Evolutionary conservation across 2,329 filamentous ascomycete species (phyloP), one percentile per base, ranked within the genome.

Genomic region (Fusarium anthophilum): DNA sequence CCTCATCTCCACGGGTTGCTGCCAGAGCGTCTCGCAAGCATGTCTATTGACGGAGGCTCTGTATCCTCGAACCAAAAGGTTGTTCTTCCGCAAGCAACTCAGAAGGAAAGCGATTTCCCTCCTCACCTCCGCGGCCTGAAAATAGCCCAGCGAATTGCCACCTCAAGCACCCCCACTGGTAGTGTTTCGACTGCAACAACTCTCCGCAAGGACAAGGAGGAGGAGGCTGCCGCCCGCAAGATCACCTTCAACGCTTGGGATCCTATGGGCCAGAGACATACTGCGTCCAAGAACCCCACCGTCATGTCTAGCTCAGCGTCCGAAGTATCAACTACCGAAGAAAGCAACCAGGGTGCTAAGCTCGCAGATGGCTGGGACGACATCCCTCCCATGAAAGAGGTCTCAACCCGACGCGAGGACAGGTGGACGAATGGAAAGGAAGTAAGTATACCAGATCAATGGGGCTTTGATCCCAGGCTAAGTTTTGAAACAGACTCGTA

Each of bases 201-300:
- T 2, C 20, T 79, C 15, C 76, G 77, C 3, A 72, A 75, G 32
- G 63, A 61, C 5, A 59, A 66, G 32, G 61, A 67, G 15, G 63
- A 68, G 14, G 39, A 12, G 10, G 58, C 43, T 15, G 56, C 50
- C 11, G 45, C 60, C 2, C 70, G 57, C 0, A 53, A 67, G 18
- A 63, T 77, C 2, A 37, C 48, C 1, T 82, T 70, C 72, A 82
- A 81, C 35, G 80, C 79, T 5, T 83, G 81, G 81, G 80, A 81
- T 15, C 24, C 75, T 2, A 61, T 44, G 9, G 82, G 82, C 2
- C 67, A 63, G 2, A 73, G 62, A 10, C 66, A 81, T 35, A 53
- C 55, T 6, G 62, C 30, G 2, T 32, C 66, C 44, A 82, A 82
- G 62, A 61, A 72, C 1, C 69, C 73, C 5, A 80, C 81, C 0